Conservation (phyloP, 306 rosid genomes). For the Sophora flavescens region DNA sequence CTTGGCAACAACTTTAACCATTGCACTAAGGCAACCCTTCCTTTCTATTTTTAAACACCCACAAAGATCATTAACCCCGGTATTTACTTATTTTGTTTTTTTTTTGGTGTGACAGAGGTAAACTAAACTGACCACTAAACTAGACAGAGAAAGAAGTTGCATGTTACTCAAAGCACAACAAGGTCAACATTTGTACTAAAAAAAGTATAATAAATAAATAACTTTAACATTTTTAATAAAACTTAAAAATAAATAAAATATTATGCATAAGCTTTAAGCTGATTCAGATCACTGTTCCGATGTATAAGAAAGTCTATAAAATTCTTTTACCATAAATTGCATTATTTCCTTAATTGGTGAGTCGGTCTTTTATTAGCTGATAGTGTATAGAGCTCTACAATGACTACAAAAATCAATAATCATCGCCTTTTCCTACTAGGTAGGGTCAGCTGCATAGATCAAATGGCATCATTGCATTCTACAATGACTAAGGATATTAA, state of each 20-base stretch:
- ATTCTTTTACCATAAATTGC: slow-evolving; percentile 4
- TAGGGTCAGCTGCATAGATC: too few relatives aligned
- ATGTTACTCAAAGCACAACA: not conserved
- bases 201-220: too few relatives aligned
- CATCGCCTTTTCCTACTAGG: too few relatives aligned
- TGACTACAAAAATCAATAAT: not conserved
- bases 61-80: not conserved
- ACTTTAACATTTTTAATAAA: too few relatives aligned
- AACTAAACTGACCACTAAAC: slow-evolving; percentile 4
- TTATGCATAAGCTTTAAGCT: too few relatives aligned
- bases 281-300: not conserved
- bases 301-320: not conserved
- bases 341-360: slow-evolving; percentile 1
- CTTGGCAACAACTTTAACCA: too few relatives aligned
- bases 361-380: not conserved
- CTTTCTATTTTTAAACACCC: not conserved
- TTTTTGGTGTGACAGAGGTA: not conserved
- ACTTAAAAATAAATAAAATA: too few relatives aligned
- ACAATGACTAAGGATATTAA: slow-evolving; percentile 28
- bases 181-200: too few relatives aligned
- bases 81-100: too few relatives aligned
- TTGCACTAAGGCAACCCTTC: too few relatives aligned
- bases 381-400: slow-evolving; percentile 8
- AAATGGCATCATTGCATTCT: not conserved
- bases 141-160: slow-evolving; percentile 6